These are phyloP conservation scores for Globisporangium takayamanum DNA, from an alignment of 352 stramenopile genomes.

Conservation along the genomic window DNA sequence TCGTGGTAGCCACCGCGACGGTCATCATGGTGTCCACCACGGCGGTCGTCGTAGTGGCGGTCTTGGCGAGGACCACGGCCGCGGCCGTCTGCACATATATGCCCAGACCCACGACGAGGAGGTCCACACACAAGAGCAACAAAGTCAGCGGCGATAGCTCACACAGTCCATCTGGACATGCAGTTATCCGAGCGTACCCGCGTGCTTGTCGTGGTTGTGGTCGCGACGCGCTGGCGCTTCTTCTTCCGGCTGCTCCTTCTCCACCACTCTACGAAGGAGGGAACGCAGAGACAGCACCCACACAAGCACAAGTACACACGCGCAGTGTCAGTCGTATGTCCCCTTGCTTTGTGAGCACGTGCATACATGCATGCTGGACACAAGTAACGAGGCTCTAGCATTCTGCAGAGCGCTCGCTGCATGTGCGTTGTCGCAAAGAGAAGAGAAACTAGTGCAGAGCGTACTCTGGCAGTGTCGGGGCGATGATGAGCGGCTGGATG, in stretches of 20 bases:
- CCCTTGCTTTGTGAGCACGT: not conserved
- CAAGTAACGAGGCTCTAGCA: not conserved
- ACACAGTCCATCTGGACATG: not conserved
- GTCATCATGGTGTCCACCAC: conserved; percentile 15
- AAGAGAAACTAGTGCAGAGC: conserved; percentile 4
- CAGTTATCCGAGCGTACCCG: not conserved
- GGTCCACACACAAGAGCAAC: no score
- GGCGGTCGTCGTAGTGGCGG: conserved; percentile 20
- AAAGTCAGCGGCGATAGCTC: not conserved
- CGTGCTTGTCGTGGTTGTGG: conserved; percentile 12
- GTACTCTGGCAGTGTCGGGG: conserved; percentile 41
- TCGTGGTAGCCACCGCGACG: conserved; percentile 25
- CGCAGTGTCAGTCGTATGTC: not conserved
- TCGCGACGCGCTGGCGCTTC: conserved; percentile 21
- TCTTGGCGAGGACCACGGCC: conserved; percentile 20
- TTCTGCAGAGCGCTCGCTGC: not conserved
- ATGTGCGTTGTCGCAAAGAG: not conserved
- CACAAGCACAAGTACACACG: not conserved
- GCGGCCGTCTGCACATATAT: conserved; percentile 19
- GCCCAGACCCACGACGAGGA: not conserved
- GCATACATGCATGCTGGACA: not conserved
- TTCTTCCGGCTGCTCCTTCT: conserved; percentile 18
- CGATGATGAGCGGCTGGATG: conserved; percentile 33
- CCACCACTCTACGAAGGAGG: conserved; percentile 17
- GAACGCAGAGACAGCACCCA: not conserved